Conservation (phyloP, 2,329 filamentous ascomycete genomes). For the Clarireedia homoeocarpa region DNA sequence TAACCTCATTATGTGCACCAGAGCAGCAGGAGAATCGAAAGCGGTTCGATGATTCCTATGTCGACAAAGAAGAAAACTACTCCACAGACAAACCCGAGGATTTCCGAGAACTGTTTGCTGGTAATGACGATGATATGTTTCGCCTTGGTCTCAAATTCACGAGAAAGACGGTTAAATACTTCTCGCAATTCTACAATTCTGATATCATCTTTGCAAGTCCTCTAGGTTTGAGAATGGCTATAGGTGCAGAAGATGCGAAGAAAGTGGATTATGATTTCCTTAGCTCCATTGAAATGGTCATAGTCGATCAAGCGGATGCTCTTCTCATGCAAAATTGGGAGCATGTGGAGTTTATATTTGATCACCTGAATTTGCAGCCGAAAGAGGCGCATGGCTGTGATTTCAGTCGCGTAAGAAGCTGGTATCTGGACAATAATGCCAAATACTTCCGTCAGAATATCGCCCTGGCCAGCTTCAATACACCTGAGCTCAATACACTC, state of each 20-base stretch:
- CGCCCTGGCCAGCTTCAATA: constrained; percentile 72
- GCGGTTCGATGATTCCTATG: constrained; percentile 79
- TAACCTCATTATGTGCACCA: constrained; percentile 67
- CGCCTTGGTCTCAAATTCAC: constrained; percentile 94
- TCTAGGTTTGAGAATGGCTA: constrained; percentile 80
- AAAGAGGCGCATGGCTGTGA: constrained; percentile 87
- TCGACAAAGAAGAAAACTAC: constrained; percentile 59
- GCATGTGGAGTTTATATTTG: constrained; percentile 85
- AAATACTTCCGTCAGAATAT: constrained; percentile 79
- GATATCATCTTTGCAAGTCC: constrained; percentile 92
- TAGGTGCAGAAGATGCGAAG: constrained; percentile 64
- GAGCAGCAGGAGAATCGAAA: constrained; percentile 95
- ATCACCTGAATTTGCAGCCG: constrained; percentile 84
- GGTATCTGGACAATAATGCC: constrained; percentile 88
- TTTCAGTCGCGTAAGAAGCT: constrained; percentile 80
- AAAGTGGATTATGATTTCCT: constrained; percentile 81
- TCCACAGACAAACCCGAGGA: constrained; percentile 72
- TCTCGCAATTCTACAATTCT: constrained; percentile 90
- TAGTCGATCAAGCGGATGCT: constrained; percentile 88
- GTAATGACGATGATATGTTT: constrained; percentile 97
- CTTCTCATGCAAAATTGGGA: constrained; percentile 99
- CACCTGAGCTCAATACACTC: constrained; percentile 78
- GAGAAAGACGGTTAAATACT: constrained; percentile 90
- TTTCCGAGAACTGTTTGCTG: constrained; percentile 81
- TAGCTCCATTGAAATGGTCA: constrained; percentile 82